phyloP scores from a whole-genome alignment of 768 basidiomycete species.

The Phylloporus rhodoxanthus region DNA sequence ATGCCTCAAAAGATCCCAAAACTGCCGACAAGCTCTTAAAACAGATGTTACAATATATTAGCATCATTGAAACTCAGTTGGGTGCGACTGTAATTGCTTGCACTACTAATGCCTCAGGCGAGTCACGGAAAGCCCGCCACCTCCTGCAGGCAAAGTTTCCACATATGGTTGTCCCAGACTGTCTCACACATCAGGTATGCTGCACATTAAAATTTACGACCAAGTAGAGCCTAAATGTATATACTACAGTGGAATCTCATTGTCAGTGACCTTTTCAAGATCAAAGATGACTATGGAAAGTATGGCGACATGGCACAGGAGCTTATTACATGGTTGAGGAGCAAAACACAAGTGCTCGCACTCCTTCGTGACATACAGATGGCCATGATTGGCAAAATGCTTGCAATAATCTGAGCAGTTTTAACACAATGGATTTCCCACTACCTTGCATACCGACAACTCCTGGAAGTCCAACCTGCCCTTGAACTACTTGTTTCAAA shows the following conservation, averaged over 20 bases:
- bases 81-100: slow-evolving; percentile 22
- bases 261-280: slow-evolving; percentile 35
- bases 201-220: too few species aligned
- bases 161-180: slow-evolving; percentile 25
- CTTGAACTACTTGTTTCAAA: slow-evolving; percentile 15
- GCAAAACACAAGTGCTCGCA: slow-evolving; percentile 32
- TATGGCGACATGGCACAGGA: slow-evolving; percentile 26
- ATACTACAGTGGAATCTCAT: slow-evolving; percentile 38
- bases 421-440: slow-evolving; percentile 35
- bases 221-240: too few species aligned
- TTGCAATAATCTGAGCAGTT: slow-evolving; percentile 28
- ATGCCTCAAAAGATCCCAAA: slow-evolving; percentile 29
- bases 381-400: neutral
- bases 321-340: slow-evolving; percentile 35
- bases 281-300: slow-evolving; percentile 14
- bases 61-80: slow-evolving; percentile 23
- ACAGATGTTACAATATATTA: slow-evolving; percentile 16
- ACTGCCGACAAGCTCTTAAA: slow-evolving; percentile 29
- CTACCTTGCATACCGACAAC: slow-evolving; percentile 27
- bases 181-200: slow-evolving; percentile 36
- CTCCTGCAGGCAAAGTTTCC: slow-evolving; percentile 18
- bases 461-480: slow-evolving; percentile 22
- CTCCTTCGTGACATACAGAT: slow-evolving; percentile 23
- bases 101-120: slow-evolving; percentile 32
- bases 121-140: slow-evolving; percentile 25